Evolutionary conservation across 1,284 basidiomycete species (phyloP).

Genomic region (Trichosporon sp.): DNA sequence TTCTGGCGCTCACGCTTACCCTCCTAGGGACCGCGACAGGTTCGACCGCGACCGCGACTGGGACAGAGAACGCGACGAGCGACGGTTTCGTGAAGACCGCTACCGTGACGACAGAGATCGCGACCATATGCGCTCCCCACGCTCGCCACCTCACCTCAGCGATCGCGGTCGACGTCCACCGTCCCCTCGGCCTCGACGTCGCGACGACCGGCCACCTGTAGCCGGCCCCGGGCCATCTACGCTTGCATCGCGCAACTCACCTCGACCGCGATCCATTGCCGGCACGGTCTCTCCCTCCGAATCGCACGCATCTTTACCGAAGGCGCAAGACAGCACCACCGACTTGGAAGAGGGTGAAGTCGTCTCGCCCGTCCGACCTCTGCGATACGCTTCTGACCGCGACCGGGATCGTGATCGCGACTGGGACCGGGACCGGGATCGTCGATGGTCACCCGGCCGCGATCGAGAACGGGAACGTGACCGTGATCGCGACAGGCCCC

Average conservation of each 20-base stretch:
- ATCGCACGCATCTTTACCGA: background rate
- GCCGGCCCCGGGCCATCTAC: slow-evolving; percentile 21
- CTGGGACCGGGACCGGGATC: slow-evolving; percentile 19
- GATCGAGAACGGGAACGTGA: slow-evolving; percentile 17
- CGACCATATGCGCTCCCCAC: slow-evolving; percentile 7
- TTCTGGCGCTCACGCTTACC: background rate
- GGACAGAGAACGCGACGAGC: slow-evolving; percentile 17
- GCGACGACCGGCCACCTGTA: slow-evolving; percentile 2
- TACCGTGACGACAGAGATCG: slow-evolving; percentile 10
- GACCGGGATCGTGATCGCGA: slow-evolving; percentile 25
- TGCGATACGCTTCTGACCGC: slow-evolving; percentile 13
- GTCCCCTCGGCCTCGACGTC: slow-evolving; percentile 9
- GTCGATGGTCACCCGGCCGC: slow-evolving; percentile 5
- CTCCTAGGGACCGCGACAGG: slow-evolving; percentile 13
- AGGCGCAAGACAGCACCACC: slow-evolving; percentile 4
- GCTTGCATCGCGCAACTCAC: slow-evolving; percentile 12
- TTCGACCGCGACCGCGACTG: slow-evolving; percentile 16
- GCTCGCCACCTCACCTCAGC: slow-evolving; percentile 7
- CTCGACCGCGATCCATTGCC: slow-evolving; percentile 18
- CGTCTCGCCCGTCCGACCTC: slow-evolving; percentile 32
- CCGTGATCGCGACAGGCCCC: slow-evolving; percentile 15
- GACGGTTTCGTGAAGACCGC: slow-evolving; percentile 13
- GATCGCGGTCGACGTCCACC: slow-evolving; percentile 5
- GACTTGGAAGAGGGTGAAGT: slow-evolving; percentile 47
- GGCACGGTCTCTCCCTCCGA: background rate